Percentiles rank a stretch among this genome's conserved stretches.
These are phyloP conservation scores for Debaryomyces coudertii DNA, from an alignment of 1,139 yeast genomes.

Conservation along the genomic window DNA sequence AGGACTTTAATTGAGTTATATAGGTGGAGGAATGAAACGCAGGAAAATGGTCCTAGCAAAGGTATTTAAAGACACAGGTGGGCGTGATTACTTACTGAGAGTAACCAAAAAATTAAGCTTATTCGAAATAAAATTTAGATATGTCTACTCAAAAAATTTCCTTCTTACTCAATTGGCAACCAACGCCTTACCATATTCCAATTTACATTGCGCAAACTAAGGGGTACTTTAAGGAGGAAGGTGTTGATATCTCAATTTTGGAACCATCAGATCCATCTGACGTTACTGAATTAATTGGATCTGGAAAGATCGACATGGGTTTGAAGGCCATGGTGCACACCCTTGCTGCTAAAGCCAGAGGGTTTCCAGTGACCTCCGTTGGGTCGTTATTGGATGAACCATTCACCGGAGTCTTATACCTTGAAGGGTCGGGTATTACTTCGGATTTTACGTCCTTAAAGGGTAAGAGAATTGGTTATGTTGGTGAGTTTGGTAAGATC, in stretches of 20 bases:
- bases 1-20: slow-evolving; percentile 2
- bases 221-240: slow-evolving; percentile 56
- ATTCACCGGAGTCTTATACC: slow-evolving; percentile 57
- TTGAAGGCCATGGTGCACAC: slow-evolving; percentile 65
- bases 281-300: slow-evolving; percentile 59
- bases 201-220: slow-evolving; percentile 52
- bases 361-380: slow-evolving; percentile 59
- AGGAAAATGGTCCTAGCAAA: background rate
- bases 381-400: slow-evolving; percentile 61
- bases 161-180: slow-evolving; percentile 58
- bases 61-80: background rate
- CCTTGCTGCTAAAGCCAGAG: slow-evolving; percentile 61
- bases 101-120: background rate
- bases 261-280: slow-evolving; percentile 64
- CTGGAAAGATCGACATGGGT: slow-evolving; percentile 62
- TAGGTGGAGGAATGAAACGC: background rate
- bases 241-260: slow-evolving; percentile 53
- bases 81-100: background rate
- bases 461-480: slow-evolving; percentile 59
- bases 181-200: slow-evolving; percentile 61
- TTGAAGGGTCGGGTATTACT: slow-evolving; percentile 55
- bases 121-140: background rate
- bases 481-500: slow-evolving; percentile 62
- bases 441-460: slow-evolving; percentile 53
- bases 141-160: slow-evolving; percentile 48